Evolutionary conservation across 148 eudicot genomes (phyloP).

Genomic region (Linanthus parryae): DNA sequence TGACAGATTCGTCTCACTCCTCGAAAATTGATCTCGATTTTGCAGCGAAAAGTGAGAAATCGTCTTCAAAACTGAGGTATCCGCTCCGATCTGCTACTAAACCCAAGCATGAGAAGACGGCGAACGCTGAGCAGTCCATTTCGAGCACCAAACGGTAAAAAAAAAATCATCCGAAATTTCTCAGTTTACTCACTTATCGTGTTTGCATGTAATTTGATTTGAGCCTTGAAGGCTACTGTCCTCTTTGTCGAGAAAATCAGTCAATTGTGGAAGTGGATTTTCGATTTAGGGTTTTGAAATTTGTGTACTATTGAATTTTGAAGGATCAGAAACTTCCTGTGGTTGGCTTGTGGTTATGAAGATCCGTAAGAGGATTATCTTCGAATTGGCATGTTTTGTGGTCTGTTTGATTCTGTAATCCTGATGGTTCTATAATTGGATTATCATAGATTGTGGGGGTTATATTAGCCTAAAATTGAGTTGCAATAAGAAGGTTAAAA

Average conservation of each 20-base stretch:
- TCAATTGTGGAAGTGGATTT: background rate
- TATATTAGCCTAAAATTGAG: background rate
- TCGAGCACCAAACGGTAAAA: conserved; percentile 34
- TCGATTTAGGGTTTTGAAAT: background rate
- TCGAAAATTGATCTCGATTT: background rate
- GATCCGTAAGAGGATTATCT: background rate
- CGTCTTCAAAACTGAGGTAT: conserved; percentile 39
- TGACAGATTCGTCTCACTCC: background rate
- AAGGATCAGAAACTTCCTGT: background rate
- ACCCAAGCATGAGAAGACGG: conserved; percentile 31
- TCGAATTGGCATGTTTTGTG: too few relatives aligned
- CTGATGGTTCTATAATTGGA: too few relatives aligned
- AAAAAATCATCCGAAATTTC: background rate
- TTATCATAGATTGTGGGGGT: background rate
- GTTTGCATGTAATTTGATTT: background rate
- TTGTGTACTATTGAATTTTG: background rate
- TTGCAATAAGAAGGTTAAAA: background rate
- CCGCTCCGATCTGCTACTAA: conserved; percentile 54
- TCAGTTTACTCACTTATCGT: background rate
- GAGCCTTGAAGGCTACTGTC: background rate
- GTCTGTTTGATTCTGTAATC: too few relatives aligned
- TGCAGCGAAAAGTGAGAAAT: conserved; percentile 21
- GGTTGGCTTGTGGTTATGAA: background rate
- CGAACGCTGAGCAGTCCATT: conserved; percentile 16
- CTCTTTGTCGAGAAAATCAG: background rate